Evolutionary conservation across 1,284 basidiomycete species (phyloP).

Genomic region (Wolfiporia cocos): DNA sequence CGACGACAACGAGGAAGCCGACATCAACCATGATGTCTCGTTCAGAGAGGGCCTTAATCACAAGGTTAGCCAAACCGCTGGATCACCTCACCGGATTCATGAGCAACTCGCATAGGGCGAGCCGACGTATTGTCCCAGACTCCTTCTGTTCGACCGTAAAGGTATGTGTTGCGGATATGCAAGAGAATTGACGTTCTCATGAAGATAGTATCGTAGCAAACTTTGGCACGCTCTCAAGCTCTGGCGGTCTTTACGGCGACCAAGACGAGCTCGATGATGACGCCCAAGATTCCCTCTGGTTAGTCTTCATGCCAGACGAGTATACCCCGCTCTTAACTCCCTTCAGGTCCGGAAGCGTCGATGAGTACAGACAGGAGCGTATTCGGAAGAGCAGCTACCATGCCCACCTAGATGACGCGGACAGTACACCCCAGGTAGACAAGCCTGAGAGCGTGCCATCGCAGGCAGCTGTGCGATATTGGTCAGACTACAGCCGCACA

Average conservation of each 20-base stretch:
- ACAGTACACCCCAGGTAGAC: too few relatives aligned
- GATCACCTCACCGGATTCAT: too few relatives aligned
- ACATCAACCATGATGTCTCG: conserved; percentile 50
- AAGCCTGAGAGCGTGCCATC: conserved; percentile 1
- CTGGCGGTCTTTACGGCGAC: conserved; percentile 32
- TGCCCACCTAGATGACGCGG: conserved; percentile 26
- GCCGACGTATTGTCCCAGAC: conserved; percentile 53
- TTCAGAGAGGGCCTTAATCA: conserved; percentile 53
- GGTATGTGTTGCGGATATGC: conserved; percentile 30
- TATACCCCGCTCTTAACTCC: too few relatives aligned
- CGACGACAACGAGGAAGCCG: conserved; percentile 36
- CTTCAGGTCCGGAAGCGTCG: conserved; percentile 46
- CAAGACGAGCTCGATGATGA: conserved; percentile 12
- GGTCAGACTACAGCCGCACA: conserved; percentile 75
- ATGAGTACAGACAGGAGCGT: conserved; percentile 45
- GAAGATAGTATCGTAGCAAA: conserved; percentile 36
- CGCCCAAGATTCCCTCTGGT: neutral
- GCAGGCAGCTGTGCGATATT: conserved; percentile 47
- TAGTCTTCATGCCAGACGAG: too few relatives aligned
- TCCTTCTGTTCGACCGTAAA: conserved; percentile 62
- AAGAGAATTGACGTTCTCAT: neutral
- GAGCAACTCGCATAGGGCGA: conserved; percentile 49
- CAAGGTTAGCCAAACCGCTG: conserved; percentile 16
- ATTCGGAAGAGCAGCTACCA: conserved; percentile 55
- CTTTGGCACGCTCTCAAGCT: conserved; percentile 49